Base-by-base conservation (phyloP, 2,329 filamentous ascomycete species). In the Claviceps capensis region DNA sequence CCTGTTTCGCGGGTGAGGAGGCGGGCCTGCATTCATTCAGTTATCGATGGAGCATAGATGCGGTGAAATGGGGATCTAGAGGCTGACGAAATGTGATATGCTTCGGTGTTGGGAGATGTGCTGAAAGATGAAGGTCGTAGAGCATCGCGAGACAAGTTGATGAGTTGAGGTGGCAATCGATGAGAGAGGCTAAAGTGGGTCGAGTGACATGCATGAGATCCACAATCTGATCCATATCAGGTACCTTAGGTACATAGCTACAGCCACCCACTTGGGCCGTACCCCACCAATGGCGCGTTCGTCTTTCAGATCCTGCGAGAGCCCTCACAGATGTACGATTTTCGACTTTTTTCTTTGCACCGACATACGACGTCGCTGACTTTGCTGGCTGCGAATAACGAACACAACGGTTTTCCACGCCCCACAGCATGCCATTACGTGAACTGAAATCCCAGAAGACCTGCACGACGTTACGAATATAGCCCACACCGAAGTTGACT, bases 1-100 rank as follows among this genome's bases (percentile, higher is more conserved):
- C 88, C 87, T 55, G 82, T 75, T 65, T 86, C 82, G 69, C 88
- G 83, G 65, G 86, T 81, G 67, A 93, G 75, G 55, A 94, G 73
- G 65, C 83, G 81, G 64, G 79, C 82, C 88, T 91, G 73, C 81
- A 85, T 83, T 66, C 69, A 71, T 71, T 57, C 62, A 62, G 22
- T 42, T 42, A 52, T 36, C n/a, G 16, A 47, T 23, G 6, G 9
- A 22, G 41, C 9, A 22, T 13, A 22, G 41, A 11, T 22, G 26
- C 23, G 43, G 14, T 46, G 6, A 16, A 8, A 2, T 8, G 7
- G 23, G 1, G 4, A 26, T 16, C 13, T 2, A 6, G 22, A 8
- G 16, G 13, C 14, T 30, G 43, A n/a, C 0, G 1, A 45, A 22
- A 43, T 11, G 9, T 34, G 1, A 34, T 34, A 34, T 11, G 4